Evolutionary conservation across 805 yeast genomes (phyloP), one percentile per base, ranked within the genome.

Genomic region (Metschnikowia cerradonensis): DNA sequence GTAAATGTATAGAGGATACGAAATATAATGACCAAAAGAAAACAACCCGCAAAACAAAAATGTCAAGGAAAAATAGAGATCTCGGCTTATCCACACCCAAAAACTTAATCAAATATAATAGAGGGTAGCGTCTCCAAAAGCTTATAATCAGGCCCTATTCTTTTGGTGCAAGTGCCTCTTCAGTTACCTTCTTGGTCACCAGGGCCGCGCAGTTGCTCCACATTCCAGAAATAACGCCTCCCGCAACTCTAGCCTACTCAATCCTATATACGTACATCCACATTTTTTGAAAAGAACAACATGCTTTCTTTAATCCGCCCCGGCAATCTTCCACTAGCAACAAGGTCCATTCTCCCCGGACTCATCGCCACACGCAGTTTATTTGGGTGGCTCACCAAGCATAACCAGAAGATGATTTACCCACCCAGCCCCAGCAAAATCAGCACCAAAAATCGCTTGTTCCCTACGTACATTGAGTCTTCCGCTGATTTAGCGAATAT

Each of bases 401-500:
- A 46, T 43, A 55, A 55, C 50, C 54, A 67, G 45, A 58, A 52
- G 48, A 56, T 69, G 54, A 61, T 72, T n/a, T 73, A 73, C 52
- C 78, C 78, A 8, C 78, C 78, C 8, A 53, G 56, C 32, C 68
- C 70, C n/a, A 52, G 57, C 35, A 59, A 64, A 22, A 66, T 71
- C 50, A 65, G 75, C 43, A 73, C 78, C 43, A 61, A 67, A 26
- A 73, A 73, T 55, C 60, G 77, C 30, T 56, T 73, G 13, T 71
- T 66, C 52, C 72, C 70, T 34, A 62, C 67, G 20, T 73, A 71
- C 36, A 71, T 88, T 17, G 72, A 83, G 53, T 73, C 78, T 49
- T 77, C 78, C 19, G 67, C 73, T 47, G 96, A 89, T 57, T 66
- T 89, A 41, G 81, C 83, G 47, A 77, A 78, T 34, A 59, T 78